Conservation (phyloP, 1,284 basidiomycete genomes). For the Malassezia nana region DNA sequence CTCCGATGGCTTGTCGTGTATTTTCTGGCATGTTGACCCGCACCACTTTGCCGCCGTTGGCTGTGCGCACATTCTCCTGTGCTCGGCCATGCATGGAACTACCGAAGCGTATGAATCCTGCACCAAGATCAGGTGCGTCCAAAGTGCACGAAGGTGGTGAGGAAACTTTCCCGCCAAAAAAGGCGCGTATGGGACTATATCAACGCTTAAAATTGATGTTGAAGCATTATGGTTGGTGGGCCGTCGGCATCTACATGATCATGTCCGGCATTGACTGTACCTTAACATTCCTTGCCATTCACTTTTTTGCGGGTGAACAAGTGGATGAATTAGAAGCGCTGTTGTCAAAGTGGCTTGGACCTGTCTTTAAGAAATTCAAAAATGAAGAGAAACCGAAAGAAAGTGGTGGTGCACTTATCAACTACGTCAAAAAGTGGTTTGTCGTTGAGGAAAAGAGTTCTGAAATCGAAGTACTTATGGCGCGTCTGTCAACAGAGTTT, state of each 20-base stretch:
- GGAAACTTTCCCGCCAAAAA: neutral
- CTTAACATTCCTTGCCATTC: conserved; percentile 71
- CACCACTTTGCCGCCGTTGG: neutral
- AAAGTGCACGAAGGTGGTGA: neutral
- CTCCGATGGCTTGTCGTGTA: neutral
- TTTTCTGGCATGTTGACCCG: neutral
- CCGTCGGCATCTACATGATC: conserved; percentile 38
- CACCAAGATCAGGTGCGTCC: neutral
- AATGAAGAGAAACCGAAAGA: conserved; percentile 6
- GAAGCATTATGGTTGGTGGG: conserved; percentile 46
- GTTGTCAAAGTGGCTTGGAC: conserved; percentile 49
- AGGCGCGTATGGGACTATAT: conserved; percentile 10
- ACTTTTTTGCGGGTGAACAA: conserved; percentile 78
- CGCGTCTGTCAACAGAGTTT: conserved; percentile 69
- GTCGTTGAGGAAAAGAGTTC: neutral
- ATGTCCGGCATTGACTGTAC: conserved; percentile 31
- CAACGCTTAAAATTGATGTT: conserved; percentile 35
- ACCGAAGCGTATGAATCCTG: neutral
- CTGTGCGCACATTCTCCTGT: neutral
- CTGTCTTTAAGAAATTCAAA: conserved; percentile 24
- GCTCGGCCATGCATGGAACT: neutral
- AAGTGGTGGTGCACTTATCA: neutral
- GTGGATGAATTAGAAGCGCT: conserved; percentile 62
- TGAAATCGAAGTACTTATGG: conserved; percentile 5
- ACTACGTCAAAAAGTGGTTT: conserved; percentile 1